Evolutionary conservation across 1,284 basidiomycete genomes (phyloP).

Genomic region (Pyrrhoderma noxium): DNA sequence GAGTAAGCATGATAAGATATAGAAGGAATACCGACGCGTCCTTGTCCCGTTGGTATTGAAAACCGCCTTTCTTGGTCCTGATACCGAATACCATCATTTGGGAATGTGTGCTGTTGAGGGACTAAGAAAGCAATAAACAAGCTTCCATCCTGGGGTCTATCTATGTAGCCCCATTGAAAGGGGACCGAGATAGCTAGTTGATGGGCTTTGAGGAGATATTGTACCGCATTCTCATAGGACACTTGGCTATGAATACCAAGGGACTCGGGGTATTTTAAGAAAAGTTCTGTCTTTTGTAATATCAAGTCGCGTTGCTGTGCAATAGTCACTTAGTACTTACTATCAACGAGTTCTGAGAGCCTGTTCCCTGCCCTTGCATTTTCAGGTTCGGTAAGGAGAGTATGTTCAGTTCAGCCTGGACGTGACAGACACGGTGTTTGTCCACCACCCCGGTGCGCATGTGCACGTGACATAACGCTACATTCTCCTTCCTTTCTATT

Average conservation of each 20-base stretch:
- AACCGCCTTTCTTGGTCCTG: constrained; percentile 60
- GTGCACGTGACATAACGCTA: too few relatives aligned
- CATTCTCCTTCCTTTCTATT: too few relatives aligned
- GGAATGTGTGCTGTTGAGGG: constrained; percentile 46
- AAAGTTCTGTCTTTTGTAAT: constrained; percentile 23
- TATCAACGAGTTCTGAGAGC: too few relatives aligned
- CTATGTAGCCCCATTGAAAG: constrained; percentile 64
- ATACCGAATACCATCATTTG: constrained; percentile 65
- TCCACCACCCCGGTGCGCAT: too few relatives aligned
- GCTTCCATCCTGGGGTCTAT: constrained; percentile 65
- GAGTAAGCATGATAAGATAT: not conserved
- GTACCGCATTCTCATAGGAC: constrained; percentile 47
- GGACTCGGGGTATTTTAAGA: constrained; percentile 60
- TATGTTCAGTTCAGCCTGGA: too few relatives aligned
- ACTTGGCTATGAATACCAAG: constrained; percentile 49
- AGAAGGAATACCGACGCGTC: constrained; percentile 37
- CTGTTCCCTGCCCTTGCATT: too few relatives aligned
- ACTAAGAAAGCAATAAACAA: constrained; percentile 51
- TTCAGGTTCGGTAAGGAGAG: too few relatives aligned
- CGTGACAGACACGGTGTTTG: too few relatives aligned
- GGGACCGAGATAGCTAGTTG: constrained; percentile 48
- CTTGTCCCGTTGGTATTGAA: constrained; percentile 38
- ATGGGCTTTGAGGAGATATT: constrained; percentile 51
- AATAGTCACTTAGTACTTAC: too few relatives aligned
- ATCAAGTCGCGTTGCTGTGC: too few relatives aligned